phyloP scores from a whole-genome alignment of 257 asterid species.

The Nicotiana otophora region DNA sequence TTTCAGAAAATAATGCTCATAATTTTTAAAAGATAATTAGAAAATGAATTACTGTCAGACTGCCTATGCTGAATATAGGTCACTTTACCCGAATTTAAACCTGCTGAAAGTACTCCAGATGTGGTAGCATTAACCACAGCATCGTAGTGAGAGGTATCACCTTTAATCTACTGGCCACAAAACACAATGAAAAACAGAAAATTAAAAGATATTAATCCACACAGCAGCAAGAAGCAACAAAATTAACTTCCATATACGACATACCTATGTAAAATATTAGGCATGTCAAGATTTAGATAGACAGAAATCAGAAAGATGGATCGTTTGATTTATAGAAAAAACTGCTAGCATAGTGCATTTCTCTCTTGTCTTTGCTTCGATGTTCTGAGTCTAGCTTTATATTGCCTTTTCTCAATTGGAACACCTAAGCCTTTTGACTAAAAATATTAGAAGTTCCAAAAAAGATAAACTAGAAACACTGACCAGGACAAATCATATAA shows the following conservation, averaged over 20 bases:
- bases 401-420: neutral
- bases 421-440: neutral
- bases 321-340: neutral
- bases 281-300: neutral
- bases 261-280: neutral
- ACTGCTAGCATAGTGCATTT: neutral
- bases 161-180: slow-evolving; percentile 58
- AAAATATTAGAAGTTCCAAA: neutral
- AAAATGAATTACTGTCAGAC: neutral
- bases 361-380: neutral
- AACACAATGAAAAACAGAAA: slow-evolving; percentile 5
- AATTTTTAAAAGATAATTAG: neutral
- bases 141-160: slow-evolving; percentile 94
- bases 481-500: neutral
- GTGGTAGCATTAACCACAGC: slow-evolving; percentile 94
- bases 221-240: neutral
- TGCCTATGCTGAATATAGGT: neutral
- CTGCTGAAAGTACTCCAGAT: slow-evolving; percentile 90
- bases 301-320: neutral
- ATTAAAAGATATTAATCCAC: neutral
- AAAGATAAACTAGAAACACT: neutral
- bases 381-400: neutral
- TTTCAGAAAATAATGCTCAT: neutral
- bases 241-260: neutral
- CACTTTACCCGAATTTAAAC: slow-evolving; percentile 63